A percentile compares a stretch with the other conserved stretches of the same genome.
Conservation (phyloP, 768 basidiomycete species). For the Phylloporus rhodoxanthus region DNA sequence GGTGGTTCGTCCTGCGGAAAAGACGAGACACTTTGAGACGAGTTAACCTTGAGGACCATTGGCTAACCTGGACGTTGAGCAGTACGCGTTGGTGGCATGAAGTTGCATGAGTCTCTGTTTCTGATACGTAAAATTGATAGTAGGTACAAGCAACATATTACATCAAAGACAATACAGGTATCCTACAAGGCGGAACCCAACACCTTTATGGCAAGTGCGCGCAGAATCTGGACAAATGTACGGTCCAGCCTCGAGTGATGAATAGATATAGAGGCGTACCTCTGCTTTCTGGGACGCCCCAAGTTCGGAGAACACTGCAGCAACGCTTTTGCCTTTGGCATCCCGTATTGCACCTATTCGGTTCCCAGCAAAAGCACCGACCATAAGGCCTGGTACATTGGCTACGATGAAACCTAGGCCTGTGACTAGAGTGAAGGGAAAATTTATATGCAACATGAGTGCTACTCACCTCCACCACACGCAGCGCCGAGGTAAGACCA, state of each 20-base stretch:
- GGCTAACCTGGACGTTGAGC: constrained; percentile 16
- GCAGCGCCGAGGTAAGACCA: constrained; percentile 71
- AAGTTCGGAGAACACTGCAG: constrained; percentile 76
- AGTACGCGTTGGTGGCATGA: constrained; percentile 9
- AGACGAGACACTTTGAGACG: constrained; percentile 3
- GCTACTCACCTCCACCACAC: constrained; percentile 53
- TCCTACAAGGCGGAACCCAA: constrained; percentile 53
- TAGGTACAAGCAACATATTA: background rate
- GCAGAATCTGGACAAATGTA: constrained; percentile 53
- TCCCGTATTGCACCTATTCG: constrained; percentile 87
- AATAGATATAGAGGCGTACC: constrained; percentile 39
- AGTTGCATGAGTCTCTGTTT: background rate
- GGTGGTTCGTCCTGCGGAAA: constrained; percentile 12
- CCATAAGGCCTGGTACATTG: constrained; percentile 79
- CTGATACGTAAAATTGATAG: constrained; percentile 4
- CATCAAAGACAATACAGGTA: constrained; percentile 3
- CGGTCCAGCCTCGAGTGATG: background rate
- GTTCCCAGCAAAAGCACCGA: constrained; percentile 85
- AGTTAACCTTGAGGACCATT: background rate
- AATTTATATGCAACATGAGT: constrained; percentile 2
- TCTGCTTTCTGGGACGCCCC: constrained; percentile 80
- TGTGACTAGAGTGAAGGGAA: constrained; percentile 34
- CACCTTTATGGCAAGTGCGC: constrained; percentile 77
- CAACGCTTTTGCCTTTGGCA: constrained; percentile 92
- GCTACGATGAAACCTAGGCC: constrained; percentile 45